phyloP scores from a whole-genome alignment of 2,329 filamentous ascomycete species.

The Pseudopithomyces chartarum region DNA sequence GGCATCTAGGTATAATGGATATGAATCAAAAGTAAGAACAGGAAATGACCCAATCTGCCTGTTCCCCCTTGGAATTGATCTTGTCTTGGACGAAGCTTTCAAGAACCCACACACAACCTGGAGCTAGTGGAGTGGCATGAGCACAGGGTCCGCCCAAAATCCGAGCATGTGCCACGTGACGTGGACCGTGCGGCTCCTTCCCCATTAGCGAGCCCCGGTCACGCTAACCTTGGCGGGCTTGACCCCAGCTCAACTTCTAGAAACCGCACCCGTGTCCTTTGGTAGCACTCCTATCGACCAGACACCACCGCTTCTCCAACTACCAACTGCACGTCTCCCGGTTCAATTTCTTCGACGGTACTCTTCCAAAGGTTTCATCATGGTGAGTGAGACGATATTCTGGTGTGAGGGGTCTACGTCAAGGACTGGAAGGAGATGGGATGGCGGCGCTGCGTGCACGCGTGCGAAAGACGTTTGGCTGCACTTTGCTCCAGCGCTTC shows the following conservation, averaged over 20 bases:
- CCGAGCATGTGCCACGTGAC: neutral
- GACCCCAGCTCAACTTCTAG: constrained; percentile 1
- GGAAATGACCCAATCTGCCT: too few relatives aligned
- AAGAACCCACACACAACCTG: too few relatives aligned
- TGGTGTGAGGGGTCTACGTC: neutral
- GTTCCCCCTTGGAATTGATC: too few relatives aligned
- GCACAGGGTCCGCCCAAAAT: neutral
- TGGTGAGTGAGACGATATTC: constrained; percentile 20
- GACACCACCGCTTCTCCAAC: constrained; percentile 14
- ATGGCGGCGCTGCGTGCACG: neutral
- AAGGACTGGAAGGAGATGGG: neutral
- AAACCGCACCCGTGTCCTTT: constrained; percentile 25
- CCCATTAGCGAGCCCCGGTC: constrained; percentile 11
- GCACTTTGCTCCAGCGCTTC: neutral
- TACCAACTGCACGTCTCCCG: constrained; percentile 8
- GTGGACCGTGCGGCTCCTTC: constrained; percentile 7
- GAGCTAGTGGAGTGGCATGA: neutral
- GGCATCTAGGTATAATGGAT: too few relatives aligned
- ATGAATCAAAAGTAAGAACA: too few relatives aligned
- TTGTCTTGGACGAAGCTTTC: too few relatives aligned
- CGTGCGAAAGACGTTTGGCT: neutral
- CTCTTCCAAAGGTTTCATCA: constrained; percentile 14
- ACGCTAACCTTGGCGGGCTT: constrained; percentile 2
- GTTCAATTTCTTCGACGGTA: constrained; percentile 5
- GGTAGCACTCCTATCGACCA: constrained; percentile 12